Conservation (phyloP, 1,284 basidiomycete species). For the Ganoderma multipileum region DNA sequence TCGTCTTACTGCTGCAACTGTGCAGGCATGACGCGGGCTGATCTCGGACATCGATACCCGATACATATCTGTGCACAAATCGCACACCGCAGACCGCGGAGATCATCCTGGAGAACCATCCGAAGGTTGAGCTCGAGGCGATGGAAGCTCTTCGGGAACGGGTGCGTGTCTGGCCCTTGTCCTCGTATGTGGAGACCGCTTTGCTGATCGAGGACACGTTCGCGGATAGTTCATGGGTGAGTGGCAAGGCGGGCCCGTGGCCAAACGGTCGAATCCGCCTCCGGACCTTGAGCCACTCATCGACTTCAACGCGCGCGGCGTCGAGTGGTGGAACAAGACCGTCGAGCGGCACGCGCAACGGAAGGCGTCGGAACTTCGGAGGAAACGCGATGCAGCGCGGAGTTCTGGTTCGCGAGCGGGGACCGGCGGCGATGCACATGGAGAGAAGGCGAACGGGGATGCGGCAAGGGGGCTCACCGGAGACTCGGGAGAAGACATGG, state of each 20-base stretch:
- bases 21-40: background rate
- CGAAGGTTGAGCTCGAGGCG: constrained; percentile 49
- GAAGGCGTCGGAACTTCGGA: constrained; percentile 19
- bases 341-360: constrained; percentile 49
- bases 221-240: constrained; percentile 64
- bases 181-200: background rate
- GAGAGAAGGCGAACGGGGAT: background rate
- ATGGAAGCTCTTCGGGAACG: constrained; percentile 65
- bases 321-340: constrained; percentile 64
- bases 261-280: constrained; percentile 30
- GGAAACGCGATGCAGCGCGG: background rate
- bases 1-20: background rate
- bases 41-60: background rate
- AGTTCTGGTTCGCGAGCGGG: background rate
- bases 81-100: constrained; percentile 61
- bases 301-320: constrained; percentile 53
- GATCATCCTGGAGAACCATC: constrained; percentile 61
- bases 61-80: background rate
- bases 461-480: background rate
- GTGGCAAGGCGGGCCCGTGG: constrained; percentile 56
- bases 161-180: constrained; percentile 45
- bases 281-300: constrained; percentile 44
- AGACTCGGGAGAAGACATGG: constrained; percentile 22
- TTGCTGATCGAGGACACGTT: constrained; percentile 1
- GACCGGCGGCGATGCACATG: constrained; percentile 9